Evolutionary conservation across 345 rosid species (phyloP).

Genomic region (Aquilaria sinensis): DNA sequence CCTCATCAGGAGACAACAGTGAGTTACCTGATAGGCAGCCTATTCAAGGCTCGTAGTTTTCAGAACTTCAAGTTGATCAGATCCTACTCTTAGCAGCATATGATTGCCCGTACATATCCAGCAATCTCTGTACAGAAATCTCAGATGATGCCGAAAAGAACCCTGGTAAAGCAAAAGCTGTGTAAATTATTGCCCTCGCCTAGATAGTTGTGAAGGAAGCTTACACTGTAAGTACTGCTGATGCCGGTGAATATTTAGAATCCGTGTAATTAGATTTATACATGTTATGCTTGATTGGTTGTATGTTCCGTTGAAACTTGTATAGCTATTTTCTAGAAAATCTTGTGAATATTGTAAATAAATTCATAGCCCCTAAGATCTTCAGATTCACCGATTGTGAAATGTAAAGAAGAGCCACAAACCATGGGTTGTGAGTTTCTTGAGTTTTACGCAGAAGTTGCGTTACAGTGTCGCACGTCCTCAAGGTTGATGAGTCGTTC

Average conservation of each 20-base stretch:
- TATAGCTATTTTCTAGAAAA: not conserved
- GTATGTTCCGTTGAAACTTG: constrained; percentile 18
- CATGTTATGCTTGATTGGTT: constrained; percentile 16
- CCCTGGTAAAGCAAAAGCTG: constrained; percentile 3
- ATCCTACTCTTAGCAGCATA: constrained; percentile 28
- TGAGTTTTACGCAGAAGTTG: too few species aligned
- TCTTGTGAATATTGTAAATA: not conserved
- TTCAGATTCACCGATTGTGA: too few species aligned
- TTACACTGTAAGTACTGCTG: constrained; percentile 8
- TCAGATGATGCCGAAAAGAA: constrained; percentile 10
- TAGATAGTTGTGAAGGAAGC: too few species aligned
- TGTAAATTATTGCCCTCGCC: constrained; percentile 7
- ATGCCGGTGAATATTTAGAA: constrained; percentile 12
- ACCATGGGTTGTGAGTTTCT: too few species aligned
- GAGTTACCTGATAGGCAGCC: constrained; percentile 40
- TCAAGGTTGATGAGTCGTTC: too few species aligned
- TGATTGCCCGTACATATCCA: not conserved
- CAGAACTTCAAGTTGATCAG: constrained; percentile 40
- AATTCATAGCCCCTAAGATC: too few species aligned
- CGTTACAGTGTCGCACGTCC: too few species aligned
- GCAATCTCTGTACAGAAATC: constrained; percentile 16
- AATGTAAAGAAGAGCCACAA: too few species aligned
- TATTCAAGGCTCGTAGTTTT: constrained; percentile 40
- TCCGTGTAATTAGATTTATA: constrained; percentile 14
- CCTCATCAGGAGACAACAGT: constrained; percentile 29